These are phyloP conservation scores for Helicosporidium sp. DNA, from an alignment of 139 green algal genomes.

Conservation along the genomic window DNA sequence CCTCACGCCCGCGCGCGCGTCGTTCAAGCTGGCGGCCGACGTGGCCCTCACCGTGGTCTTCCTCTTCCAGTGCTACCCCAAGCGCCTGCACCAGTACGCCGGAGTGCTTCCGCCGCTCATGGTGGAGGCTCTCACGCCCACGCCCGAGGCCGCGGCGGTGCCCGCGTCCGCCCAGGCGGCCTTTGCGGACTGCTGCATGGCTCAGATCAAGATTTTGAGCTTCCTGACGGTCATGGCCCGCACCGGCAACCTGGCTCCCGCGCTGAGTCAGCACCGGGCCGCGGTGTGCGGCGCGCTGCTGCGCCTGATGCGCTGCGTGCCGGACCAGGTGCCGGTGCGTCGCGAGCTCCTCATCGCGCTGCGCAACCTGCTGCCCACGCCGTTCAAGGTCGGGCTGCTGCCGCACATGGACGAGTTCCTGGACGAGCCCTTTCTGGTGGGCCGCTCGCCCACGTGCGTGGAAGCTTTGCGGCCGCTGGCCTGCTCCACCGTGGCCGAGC, in stretches of 20 bases:
- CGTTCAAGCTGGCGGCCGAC: conserved; percentile 75
- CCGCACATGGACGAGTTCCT: conserved; percentile 41
- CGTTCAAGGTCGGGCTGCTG: conserved; percentile 21
- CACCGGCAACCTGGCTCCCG: conserved; percentile 4
- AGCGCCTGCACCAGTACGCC: conserved; percentile 8
- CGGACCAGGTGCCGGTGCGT: conserved; percentile 42
- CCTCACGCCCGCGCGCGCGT: conserved; percentile 21
- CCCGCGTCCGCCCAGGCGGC: background rate
- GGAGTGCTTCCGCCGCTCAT: conserved; percentile 7
- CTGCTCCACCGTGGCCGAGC: conserved; percentile 60
- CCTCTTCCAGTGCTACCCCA: conserved; percentile 12
- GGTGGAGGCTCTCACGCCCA: conserved; percentile 1
- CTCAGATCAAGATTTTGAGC: conserved; percentile 34
- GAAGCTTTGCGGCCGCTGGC: conserved; percentile 56
- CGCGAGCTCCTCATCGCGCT: conserved; percentile 69
- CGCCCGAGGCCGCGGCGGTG: background rate
- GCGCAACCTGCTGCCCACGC: conserved; percentile 43
- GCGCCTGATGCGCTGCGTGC: conserved; percentile 22
- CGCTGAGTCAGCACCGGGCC: conserved; percentile 7
- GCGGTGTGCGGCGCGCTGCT: conserved; percentile 18
- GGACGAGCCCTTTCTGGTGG: conserved; percentile 57
- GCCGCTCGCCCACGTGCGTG: conserved; percentile 29
- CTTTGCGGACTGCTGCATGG: conserved; percentile 44
- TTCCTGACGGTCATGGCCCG: conserved; percentile 31
- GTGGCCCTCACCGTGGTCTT: conserved; percentile 18